Base-by-base conservation (phyloP, 75 land plant species). In the Cunninghamia lanceolata region DNA sequence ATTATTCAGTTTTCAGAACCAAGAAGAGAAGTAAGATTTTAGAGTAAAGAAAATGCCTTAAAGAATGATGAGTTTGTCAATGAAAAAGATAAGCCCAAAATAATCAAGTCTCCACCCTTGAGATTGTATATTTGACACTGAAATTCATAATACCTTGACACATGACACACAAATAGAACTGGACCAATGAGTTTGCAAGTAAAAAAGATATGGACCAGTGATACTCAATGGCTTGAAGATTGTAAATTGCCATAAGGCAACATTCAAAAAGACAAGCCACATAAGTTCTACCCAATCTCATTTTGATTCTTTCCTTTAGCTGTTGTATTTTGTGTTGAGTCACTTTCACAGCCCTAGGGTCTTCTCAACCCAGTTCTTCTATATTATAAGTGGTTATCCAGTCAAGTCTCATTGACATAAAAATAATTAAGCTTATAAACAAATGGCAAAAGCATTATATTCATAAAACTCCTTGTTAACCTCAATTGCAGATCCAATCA, bases 401-500 rank as follows among this genome's bases (percentile, higher is more conserved):
- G 53, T 50, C 16, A 50, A 13, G 16, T 50, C 53, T 13, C 53
- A 1, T 50, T 13, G 16, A 63, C 68, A 25, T 8, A 63, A 21
- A 63, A 21, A 25, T 6, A 63, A 63, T 63, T 25, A 28, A 59
- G 25, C 28, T 63, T 63, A 25, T 5, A 63, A 63, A 63, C 68
- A 25, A 28, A 63, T 63, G 7, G 68, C 7, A 25, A 63, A 63
- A 63, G 68, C 68, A 63, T 63, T 25, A 63, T 63, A 25, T 63
- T 28, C 68, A 25, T 63, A 25, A 28, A 5, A 28, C 25, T 25
- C 25, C 25, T n/a, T 63, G 39, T 15, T 54, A 93, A 96, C 99
- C 95, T 98, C 99, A 88, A 98, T 96, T 40, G 95, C 96, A 84
- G 96, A 93, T 74, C 99, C 99, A 91, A 98, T 95, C 86, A 95